Evolutionary conservation across 1,284 basidiomycete species (phyloP), one percentile per base, ranked within the genome.

Genomic region (Cystobasidium slooffiae): DNA sequence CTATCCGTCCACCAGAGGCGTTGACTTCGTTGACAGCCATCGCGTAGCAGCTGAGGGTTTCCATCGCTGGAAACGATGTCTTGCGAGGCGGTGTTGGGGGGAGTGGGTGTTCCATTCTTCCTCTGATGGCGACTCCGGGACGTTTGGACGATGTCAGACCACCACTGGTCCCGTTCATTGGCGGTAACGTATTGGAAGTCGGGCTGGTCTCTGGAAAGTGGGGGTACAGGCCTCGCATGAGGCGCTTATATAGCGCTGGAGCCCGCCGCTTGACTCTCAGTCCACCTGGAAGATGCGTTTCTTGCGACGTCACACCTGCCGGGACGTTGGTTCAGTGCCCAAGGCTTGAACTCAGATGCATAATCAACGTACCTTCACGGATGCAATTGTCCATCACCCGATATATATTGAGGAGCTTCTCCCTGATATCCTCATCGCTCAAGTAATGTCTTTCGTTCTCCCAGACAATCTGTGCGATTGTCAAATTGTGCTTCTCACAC

Each of bases 371-470:
- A 31, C 94, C 94, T 2, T 88, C 87, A 22, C 90, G 90, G 77
- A 97, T 97, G 81, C 93, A 96, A 73, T 90, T 88, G 81, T 97
- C 94, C 95, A 97, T 97, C 1, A 94, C 91, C 63, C 85, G 81
- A 94, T 94, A 97, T 68, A 97, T 94, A 70, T 78, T 37, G 86
- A 86, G 84, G 88, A 90, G 89, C 84, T 92, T 91, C 51, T 85
- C 83, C 77, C 89, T 86, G 75, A 97, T 92, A 52, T 94, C 90
- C 14, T 88, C 87, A 61, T 91, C 88, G 2, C 87, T 87, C 72
- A 90, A 87, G 59, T 91, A 93, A 89, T 86, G 88, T 76, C 90
- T 87, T 83, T 97, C 95, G 80, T 98, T 98, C 82, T 97, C 92
- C 83, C 93, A 94, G 1, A 98, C 75, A 74, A 80, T 67, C 83